These are phyloP conservation scores for Colletotrichum coccodes DNA, from an alignment of 2,329 filamentous ascomycete genomes.

Conservation along the genomic window DNA sequence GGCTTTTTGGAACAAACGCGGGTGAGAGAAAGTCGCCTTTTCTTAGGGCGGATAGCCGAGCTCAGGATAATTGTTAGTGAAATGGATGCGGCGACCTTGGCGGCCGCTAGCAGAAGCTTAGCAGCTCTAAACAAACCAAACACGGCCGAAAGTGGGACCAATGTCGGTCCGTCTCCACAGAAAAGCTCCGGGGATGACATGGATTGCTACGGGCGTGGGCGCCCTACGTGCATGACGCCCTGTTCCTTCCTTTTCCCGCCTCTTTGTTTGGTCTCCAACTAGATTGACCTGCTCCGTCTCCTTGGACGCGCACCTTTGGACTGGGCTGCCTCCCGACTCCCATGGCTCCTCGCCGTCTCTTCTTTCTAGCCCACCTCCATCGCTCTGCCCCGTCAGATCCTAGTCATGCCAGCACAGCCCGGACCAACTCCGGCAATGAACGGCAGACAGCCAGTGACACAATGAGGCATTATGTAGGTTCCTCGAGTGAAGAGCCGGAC, in stretches of 20 bases:
- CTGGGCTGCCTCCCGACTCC: background rate
- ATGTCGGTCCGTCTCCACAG: background rate
- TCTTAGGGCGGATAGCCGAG: slow-evolving; percentile 25
- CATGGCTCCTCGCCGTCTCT: background rate
- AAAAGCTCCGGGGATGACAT: slow-evolving; percentile 11
- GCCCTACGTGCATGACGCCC: background rate
- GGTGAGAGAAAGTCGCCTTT: slow-evolving; percentile 21
- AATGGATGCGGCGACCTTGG: slow-evolving; percentile 27
- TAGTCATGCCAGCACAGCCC: background rate
- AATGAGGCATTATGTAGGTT: slow-evolving; percentile 27
- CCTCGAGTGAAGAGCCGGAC: background rate
- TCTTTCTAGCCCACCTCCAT: background rate
- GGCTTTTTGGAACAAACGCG: background rate
- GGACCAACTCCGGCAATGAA: background rate
- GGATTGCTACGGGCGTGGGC: slow-evolving; percentile 3
- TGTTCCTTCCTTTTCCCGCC: background rate
- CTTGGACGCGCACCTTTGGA: background rate
- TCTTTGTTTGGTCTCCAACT: background rate
- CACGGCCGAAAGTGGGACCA: background rate
- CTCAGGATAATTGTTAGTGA: slow-evolving; percentile 16
- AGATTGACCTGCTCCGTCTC: too few relatives aligned
- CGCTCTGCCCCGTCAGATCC: background rate
- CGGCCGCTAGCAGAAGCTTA: slow-evolving; percentile 32
- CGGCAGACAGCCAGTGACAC: background rate
- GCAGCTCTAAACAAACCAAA: slow-evolving; percentile 33